Evolutionary conservation across 768 basidiomycete species (phyloP).

Genomic region (Rhizopogon vinicolor): DNA sequence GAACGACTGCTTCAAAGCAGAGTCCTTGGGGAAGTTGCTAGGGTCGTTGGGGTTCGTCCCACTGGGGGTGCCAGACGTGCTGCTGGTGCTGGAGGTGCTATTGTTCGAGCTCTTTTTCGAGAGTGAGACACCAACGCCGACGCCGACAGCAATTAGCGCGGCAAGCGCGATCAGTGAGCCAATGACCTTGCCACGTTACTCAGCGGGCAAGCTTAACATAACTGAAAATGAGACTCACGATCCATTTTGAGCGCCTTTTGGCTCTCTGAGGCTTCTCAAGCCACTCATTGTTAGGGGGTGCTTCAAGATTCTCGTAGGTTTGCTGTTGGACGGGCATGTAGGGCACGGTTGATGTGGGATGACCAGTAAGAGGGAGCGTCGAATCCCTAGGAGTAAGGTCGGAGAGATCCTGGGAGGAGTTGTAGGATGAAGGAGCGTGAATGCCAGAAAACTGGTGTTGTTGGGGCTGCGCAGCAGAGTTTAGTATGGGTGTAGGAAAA

Average conservation of each 20-base stretch:
- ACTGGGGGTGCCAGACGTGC: conserved; percentile 10
- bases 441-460: conserved; percentile 28
- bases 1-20: conserved; percentile 66
- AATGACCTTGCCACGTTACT: conserved; percentile 39
- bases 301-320: conserved; percentile 29
- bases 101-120: conserved; percentile 42
- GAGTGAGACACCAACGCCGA: conserved; percentile 62
- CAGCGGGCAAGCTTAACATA: neutral
- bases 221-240: conserved; percentile 38
- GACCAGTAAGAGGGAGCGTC: conserved; percentile 16
- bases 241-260: conserved; percentile 45
- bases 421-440: conserved; percentile 31
- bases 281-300: conserved; percentile 33
- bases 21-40: conserved; percentile 69
- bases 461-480: conserved; percentile 27
- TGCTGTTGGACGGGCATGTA: conserved; percentile 9
- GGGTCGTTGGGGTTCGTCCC: conserved; percentile 60
- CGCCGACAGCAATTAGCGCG: conserved; percentile 50
- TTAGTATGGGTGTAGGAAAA: conserved; percentile 3
- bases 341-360: conserved; percentile 16
- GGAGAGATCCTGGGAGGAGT: conserved; percentile 14
- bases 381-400: conserved; percentile 21
- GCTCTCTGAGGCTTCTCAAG: conserved; percentile 30
- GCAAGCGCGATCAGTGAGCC: conserved; percentile 43
- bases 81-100: conserved; percentile 22